Evolutionary conservation across 805 yeast species (phyloP).

Genomic region (Debaryomyces castellii): DNA sequence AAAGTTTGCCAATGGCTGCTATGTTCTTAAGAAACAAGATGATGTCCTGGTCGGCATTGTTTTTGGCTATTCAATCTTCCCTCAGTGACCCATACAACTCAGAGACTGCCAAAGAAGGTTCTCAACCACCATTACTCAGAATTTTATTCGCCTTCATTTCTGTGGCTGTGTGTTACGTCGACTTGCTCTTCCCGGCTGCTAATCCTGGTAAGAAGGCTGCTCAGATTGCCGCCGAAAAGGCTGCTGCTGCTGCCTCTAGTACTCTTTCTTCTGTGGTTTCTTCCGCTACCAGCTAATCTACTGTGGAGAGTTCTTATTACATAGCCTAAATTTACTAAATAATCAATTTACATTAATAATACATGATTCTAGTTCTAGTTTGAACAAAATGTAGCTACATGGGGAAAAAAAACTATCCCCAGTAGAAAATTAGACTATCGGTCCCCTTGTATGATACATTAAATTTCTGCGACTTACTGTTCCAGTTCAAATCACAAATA

Average conservation of each 20-base stretch:
- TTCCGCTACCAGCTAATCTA: background rate
- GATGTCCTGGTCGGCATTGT: constrained; percentile 55
- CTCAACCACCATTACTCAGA: constrained; percentile 50
- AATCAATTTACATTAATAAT: background rate
- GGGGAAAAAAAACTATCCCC: constrained; percentile 6
- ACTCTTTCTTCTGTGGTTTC: constrained; percentile 8
- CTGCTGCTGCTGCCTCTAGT: constrained; percentile 17
- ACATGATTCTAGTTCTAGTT: background rate
- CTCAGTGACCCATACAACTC: constrained; percentile 44
- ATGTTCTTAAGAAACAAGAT: constrained; percentile 62
- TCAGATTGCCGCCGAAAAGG: constrained; percentile 19
- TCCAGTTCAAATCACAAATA: constrained; percentile 41
- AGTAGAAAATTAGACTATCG: constrained; percentile 26
- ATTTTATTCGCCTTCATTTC: constrained; percentile 47
- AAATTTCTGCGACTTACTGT: constrained; percentile 21
- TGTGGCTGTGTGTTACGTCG: constrained; percentile 54
- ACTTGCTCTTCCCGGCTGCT: constrained; percentile 46
- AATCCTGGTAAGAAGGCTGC: constrained; percentile 28
- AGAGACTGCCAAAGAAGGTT: constrained; percentile 13
- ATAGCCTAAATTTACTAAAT: background rate
- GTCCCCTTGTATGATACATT: constrained; percentile 35
- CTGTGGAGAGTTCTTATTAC: background rate
- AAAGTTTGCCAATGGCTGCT: constrained; percentile 67
- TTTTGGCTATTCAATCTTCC: constrained; percentile 49
- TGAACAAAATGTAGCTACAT: background rate